A percentile compares a stretch with the other conserved stretches of the same genome.
Conservation (phyloP, 495 filamentous ascomycete genomes). For the Poronia punctata region DNA sequence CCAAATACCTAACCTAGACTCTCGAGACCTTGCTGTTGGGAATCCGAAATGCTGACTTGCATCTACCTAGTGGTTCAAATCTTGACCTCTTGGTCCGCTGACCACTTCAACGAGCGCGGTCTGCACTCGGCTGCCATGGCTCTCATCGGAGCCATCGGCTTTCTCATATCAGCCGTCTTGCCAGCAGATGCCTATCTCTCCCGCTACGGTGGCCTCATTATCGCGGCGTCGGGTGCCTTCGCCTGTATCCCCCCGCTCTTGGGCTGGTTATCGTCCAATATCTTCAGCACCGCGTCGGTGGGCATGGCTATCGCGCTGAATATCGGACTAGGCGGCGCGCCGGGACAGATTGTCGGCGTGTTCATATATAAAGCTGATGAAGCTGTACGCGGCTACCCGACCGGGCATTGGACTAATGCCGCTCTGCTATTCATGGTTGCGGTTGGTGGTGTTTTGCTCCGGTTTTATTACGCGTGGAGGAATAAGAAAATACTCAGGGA, state of each 20-base stretch:
- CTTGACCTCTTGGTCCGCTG: constrained; percentile 54
- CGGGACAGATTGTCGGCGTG: constrained; percentile 63
- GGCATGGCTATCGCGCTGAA: constrained; percentile 65
- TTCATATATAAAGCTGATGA: constrained; percentile 67
- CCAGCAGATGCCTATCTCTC: constrained; percentile 50
- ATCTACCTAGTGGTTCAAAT: constrained; percentile 42
- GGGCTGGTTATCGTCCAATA: constrained; percentile 64
- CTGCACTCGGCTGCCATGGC: constrained; percentile 53
- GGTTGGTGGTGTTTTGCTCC: constrained; percentile 25
- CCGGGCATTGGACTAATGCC: constrained; percentile 51
- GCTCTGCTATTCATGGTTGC: constrained; percentile 40
- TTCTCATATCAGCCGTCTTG: constrained; percentile 57
- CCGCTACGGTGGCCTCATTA: constrained; percentile 63
- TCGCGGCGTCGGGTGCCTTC: constrained; percentile 54
- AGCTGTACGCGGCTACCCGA: constrained; percentile 54
- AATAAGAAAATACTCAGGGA: constrained; percentile 30
- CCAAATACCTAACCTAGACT: too few species aligned
- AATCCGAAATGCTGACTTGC: too few species aligned
- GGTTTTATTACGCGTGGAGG: constrained; percentile 35
- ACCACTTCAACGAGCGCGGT: constrained; percentile 59
- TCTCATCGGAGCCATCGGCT: constrained; percentile 56
- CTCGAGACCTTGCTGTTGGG: too few species aligned
- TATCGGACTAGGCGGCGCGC: constrained; percentile 53
- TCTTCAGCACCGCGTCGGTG: constrained; percentile 54
- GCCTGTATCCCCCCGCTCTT: constrained; percentile 54